phyloP scores from a whole-genome alignment of 2,329 filamentous ascomycete genomes.

The Arthrobotrys megalospora region DNA sequence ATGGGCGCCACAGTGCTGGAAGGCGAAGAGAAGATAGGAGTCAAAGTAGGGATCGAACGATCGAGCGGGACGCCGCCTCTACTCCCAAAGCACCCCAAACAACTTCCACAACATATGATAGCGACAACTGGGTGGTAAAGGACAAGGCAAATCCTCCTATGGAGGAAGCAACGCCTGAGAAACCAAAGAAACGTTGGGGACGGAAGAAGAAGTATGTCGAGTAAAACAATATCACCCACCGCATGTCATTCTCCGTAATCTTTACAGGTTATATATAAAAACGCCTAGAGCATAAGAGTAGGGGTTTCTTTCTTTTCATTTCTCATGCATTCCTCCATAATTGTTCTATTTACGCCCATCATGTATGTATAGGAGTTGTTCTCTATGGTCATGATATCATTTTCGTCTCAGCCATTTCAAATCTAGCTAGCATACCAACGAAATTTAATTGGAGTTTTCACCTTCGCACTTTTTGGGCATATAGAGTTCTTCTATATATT shows the following conservation, averaged over 20 bases:
- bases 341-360: background rate
- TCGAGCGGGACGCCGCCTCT: conserved; percentile 45
- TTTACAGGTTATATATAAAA: conserved; percentile 14
- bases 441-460: conserved; percentile 4
- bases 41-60: conserved; percentile 53
- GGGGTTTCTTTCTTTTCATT: background rate
- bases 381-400: conserved; percentile 34
- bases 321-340: conserved; percentile 3
- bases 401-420: conserved; percentile 1
- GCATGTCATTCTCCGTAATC: background rate
- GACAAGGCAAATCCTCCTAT: conserved; percentile 22
- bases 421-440: conserved; percentile 15
- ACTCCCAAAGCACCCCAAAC: conserved; percentile 56
- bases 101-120: conserved; percentile 58
- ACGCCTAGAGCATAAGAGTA: background rate
- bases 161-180: conserved; percentile 44
- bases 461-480: background rate
- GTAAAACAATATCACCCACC: conserved; percentile 2
- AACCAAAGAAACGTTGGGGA: conserved; percentile 54
- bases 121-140: conserved; percentile 55
- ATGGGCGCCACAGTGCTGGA: conserved; percentile 40
- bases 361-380: conserved; percentile 47
- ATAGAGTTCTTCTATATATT: background rate
- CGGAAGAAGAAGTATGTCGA: conserved; percentile 58
- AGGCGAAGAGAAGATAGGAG: conserved; percentile 50